Conservation (phyloP, 2,329 filamentous ascomycete genomes). For the Thielaviopsis populi region DNA sequence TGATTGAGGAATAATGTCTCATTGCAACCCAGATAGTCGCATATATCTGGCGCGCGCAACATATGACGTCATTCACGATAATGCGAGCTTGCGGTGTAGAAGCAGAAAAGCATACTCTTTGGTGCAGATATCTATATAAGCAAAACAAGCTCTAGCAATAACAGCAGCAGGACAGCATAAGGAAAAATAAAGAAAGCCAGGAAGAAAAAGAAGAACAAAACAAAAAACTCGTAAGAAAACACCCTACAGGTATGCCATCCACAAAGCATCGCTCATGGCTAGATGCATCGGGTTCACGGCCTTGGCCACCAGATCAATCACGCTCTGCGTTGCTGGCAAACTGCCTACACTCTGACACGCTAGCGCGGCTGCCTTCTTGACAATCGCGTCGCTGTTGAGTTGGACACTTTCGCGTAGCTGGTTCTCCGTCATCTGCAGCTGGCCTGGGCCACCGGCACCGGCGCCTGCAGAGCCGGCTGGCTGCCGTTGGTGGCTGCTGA, state of each 20-base stretch:
- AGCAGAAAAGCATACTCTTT: neutral
- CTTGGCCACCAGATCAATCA: conserved; percentile 84
- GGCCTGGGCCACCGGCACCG: conserved; percentile 21
- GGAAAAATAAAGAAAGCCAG: neutral
- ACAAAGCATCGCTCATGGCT: conserved; percentile 76
- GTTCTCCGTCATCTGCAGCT: conserved; percentile 37
- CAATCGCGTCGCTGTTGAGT: conserved; percentile 76
- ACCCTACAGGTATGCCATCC: conserved; percentile 83
- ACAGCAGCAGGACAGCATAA: neutral
- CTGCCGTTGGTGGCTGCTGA: conserved; percentile 58
- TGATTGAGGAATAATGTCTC: neutral
- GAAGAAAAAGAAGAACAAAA: conserved; percentile 1
- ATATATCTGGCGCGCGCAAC: neutral
- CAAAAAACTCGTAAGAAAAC: conserved; percentile 7
- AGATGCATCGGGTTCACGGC: conserved; percentile 86
- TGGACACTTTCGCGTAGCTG: conserved; percentile 68
- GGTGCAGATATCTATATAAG: neutral
- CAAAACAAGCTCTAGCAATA: neutral
- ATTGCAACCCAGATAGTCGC: neutral
- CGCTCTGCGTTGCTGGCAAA: conserved; percentile 88
- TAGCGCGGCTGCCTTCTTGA: conserved; percentile 75
- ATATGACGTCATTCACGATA: neutral
- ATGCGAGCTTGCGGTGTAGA: neutral
- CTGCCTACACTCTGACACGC: conserved; percentile 66
- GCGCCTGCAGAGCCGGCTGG: neutral